phyloP scores from a whole-genome alignment of 139 green algal species.

The Volvox africanus region DNA sequence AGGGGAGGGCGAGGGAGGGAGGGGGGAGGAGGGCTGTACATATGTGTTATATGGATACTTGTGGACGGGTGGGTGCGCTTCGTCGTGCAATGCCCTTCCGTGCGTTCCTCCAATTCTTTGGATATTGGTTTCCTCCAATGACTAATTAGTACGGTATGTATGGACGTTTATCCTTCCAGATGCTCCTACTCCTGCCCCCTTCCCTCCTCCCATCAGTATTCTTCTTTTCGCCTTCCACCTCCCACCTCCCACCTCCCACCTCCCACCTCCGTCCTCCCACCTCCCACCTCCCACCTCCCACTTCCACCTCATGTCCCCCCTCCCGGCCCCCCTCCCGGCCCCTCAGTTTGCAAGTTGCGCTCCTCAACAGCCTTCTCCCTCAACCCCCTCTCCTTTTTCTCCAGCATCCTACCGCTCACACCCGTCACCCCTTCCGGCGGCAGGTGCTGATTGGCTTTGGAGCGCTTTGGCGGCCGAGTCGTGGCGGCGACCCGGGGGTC shows the following conservation, averaged over 20 bases:
- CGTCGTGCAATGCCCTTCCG: too few relatives aligned
- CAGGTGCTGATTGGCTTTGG: constrained; percentile 67
- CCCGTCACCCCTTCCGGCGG: neutral
- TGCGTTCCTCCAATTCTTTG: too few relatives aligned
- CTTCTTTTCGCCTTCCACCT: too few relatives aligned
- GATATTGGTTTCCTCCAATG: too few relatives aligned
- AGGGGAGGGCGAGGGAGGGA: neutral
- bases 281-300: neutral
- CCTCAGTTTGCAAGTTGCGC: too few relatives aligned
- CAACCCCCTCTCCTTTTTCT: too few relatives aligned
- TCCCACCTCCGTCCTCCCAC: too few relatives aligned
- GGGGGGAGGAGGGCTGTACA: neutral
- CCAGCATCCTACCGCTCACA: too few relatives aligned
- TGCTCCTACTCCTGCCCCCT: neutral
- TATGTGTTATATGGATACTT: neutral
- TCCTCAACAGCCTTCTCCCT: too few relatives aligned
- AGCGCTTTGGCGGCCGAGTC: constrained; percentile 27
- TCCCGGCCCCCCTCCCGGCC: neutral
- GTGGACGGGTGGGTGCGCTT: neutral
- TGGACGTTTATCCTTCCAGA: too few relatives aligned
- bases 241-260: too few relatives aligned
- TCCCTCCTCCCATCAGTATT: neutral
- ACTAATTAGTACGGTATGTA: too few relatives aligned
- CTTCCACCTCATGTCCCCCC: neutral
- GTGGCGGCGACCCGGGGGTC: constrained; percentile 16